These are phyloP conservation scores for Acanthamoeba lenticulata DNA, from an alignment of 208 protist species.

Conservation along the genomic window DNA sequence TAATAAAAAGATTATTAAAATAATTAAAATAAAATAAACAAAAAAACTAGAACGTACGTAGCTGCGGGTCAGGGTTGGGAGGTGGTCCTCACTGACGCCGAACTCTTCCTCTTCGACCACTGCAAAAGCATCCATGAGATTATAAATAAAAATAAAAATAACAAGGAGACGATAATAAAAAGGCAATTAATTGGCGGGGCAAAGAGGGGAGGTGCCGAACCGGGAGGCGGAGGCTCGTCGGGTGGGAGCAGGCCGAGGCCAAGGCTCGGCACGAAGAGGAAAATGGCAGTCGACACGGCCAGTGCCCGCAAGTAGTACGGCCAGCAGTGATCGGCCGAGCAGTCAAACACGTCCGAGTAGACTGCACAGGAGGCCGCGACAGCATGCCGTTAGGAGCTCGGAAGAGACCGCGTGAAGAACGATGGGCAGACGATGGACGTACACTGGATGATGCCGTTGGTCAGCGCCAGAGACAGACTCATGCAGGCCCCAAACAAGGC, in stretches of 20 bases:
- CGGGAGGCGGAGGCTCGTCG: background rate
- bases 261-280: slow-evolving; percentile 28
- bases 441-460: slow-evolving; percentile 11
- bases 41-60: background rate
- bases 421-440: background rate
- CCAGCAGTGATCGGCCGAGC: background rate
- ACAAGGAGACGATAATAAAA: background rate
- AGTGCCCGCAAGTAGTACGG: background rate
- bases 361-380: too few species aligned
- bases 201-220: background rate
- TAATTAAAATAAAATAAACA: background rate
- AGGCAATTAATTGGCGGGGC: too few species aligned
- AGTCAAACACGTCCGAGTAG: background rate
- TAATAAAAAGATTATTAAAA: background rate
- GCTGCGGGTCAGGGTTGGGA: background rate
- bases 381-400: too few species aligned
- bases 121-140: background rate
- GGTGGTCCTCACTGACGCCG: background rate
- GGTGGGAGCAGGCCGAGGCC: background rate
- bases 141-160: background rate
- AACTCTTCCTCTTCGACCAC: background rate
- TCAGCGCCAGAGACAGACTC: slow-evolving; percentile 13
- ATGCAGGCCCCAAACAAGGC: background rate
- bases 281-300: background rate
- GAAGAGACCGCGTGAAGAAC: background rate